Evolutionary conservation across 1,284 basidiomycete species (phyloP).

Genomic region (Ganoderma boninense): DNA sequence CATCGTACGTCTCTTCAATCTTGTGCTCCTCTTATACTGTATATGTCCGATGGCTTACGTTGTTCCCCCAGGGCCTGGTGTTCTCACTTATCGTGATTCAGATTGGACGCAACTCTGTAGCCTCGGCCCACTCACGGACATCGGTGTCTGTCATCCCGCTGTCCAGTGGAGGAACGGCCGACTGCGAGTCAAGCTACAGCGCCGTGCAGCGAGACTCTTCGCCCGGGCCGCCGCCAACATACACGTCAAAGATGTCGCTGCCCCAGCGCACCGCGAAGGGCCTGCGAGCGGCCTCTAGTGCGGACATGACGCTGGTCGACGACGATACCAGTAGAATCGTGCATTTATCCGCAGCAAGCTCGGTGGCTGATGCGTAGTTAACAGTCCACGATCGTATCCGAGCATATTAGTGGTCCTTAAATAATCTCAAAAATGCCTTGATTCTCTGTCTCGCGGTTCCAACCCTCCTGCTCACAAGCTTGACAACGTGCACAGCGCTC

Average conservation of each 20-base stretch:
- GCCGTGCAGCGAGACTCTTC: not conserved
- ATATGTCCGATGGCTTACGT: not conserved
- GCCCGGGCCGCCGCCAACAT: not conserved
- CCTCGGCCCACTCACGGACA: not conserved
- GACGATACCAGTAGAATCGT: not conserved
- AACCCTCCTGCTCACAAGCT: too few species aligned
- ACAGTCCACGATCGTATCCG: too few species aligned
- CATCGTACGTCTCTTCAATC: not conserved
- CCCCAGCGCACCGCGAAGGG: not conserved
- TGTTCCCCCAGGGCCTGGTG: conserved; percentile 1
- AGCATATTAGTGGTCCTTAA: too few species aligned
- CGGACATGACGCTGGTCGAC: not conserved
- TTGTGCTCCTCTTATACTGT: not conserved
- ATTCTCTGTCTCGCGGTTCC: too few species aligned
- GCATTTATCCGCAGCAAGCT: not conserved
- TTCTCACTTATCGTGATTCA: conserved; percentile 13
- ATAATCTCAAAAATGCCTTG: too few species aligned
- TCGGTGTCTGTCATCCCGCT: not conserved
- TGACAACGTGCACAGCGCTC: not conserved
- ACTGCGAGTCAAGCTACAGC: not conserved
- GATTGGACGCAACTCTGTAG: conserved; percentile 1
- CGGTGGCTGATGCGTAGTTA: too few species aligned
- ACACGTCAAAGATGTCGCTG: not conserved
- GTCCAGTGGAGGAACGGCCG: not conserved
- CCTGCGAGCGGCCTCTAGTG: not conserved